These are phyloP conservation scores for Pythium periplocum DNA, from an alignment of 352 stramenopile species.

Conservation along the genomic window DNA sequence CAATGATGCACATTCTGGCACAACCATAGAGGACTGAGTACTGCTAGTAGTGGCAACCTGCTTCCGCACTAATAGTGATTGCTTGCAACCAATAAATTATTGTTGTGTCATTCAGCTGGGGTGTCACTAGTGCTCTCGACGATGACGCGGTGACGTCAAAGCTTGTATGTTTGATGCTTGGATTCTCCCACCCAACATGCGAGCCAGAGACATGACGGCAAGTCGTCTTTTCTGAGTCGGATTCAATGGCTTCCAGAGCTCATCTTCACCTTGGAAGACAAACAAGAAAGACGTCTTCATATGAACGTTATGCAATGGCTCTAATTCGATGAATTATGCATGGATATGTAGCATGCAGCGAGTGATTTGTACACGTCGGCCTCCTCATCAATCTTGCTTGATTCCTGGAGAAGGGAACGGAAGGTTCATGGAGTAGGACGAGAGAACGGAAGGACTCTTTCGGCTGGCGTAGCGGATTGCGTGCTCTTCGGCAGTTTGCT, in stretches of 20 bases:
- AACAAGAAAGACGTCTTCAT: too few relatives aligned
- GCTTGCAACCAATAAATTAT: too few relatives aligned
- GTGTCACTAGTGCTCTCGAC: too few relatives aligned
- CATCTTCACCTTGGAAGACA: too few relatives aligned
- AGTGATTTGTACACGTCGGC: not conserved
- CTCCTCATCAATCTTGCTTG: constrained; percentile 12
- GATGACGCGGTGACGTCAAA: too few relatives aligned
- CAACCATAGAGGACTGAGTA: too few relatives aligned
- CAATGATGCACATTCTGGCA: too few relatives aligned
- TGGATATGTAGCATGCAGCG: not conserved
- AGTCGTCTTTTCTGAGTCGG: constrained; percentile 2
- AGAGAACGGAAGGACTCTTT: constrained; percentile 30
- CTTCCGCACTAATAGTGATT: too few relatives aligned
- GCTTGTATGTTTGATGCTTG: too few relatives aligned
- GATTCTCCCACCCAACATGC: too few relatives aligned
- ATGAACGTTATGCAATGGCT: not conserved
- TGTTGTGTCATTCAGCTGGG: too few relatives aligned
- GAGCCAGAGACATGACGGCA: not conserved
- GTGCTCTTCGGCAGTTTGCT: constrained; percentile 32
- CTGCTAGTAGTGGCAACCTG: too few relatives aligned
- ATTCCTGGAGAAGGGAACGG: constrained; percentile 23
- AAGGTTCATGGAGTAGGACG: constrained; percentile 67
- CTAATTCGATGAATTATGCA: not conserved
- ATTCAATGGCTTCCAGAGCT: not conserved
- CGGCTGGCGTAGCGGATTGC: constrained; percentile 20